Evolutionary conservation across 2,329 filamentous ascomycete genomes (phyloP).

Genomic region (Magnaporthiopsis incrustans): DNA sequence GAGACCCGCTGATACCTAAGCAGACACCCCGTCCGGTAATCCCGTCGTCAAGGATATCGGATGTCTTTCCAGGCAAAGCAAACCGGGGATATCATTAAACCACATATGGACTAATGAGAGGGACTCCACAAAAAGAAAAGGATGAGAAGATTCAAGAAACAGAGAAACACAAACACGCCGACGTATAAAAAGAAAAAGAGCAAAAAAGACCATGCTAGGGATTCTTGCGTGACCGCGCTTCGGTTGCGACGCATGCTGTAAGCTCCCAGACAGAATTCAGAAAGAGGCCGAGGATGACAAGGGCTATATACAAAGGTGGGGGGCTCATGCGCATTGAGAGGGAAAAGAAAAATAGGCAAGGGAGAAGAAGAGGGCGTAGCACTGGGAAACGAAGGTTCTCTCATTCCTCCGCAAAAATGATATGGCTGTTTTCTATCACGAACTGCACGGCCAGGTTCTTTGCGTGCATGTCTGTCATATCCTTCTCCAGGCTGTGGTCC

Average conservation of each 20-base stretch:
- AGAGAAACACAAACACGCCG: slow-evolving; percentile 13
- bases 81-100: not conserved
- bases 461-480: slow-evolving; percentile 91
- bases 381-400: not conserved
- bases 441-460: slow-evolving; percentile 87
- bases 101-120: not conserved
- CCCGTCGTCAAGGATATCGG: not conserved
- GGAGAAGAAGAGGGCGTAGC: not conserved
- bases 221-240: too few species aligned
- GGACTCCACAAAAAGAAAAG: not conserved
- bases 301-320: not conserved
- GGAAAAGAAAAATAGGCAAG: not conserved
- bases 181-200: slow-evolving; percentile 11
- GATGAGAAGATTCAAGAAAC: slow-evolving; percentile 7
- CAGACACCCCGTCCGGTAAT: not conserved
- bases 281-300: not conserved
- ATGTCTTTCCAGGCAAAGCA: not conserved
- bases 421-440: slow-evolving; percentile 80
- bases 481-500: slow-evolving; percentile 77
- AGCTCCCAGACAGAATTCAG: too few species aligned
- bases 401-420: slow-evolving; percentile 57
- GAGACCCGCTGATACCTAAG: too few species aligned
- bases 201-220: slow-evolving; percentile 6
- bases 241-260: too few species aligned
- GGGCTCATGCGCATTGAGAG: not conserved